Conservation (phyloP, 768 basidiomycete species). For the Mycena galericulata region DNA sequence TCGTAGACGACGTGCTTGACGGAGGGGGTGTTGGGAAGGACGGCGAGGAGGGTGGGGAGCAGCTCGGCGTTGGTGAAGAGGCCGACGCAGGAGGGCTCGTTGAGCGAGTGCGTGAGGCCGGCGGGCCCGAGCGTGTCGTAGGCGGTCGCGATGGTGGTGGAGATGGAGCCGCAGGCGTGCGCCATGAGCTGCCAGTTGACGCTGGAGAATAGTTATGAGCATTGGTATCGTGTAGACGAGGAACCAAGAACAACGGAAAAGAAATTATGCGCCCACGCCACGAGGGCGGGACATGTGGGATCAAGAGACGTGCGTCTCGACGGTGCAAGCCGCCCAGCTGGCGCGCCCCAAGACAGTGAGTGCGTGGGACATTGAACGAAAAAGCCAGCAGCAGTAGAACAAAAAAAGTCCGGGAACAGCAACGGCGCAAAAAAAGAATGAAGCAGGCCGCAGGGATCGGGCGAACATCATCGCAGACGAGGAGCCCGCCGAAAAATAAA, state of each 20-base stretch:
- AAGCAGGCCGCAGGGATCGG: too few species aligned
- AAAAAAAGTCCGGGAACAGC: too few species aligned
- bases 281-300: too few species aligned
- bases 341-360: too few species aligned
- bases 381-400: too few species aligned
- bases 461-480: too few species aligned
- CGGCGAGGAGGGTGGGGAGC: conserved; percentile 79
- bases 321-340: too few species aligned
- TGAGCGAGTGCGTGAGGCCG: conserved; percentile 91
- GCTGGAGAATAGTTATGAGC: conserved; percentile 53
- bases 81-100: conserved; percentile 57
- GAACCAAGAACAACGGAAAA: neutral
- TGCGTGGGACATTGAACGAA: too few species aligned
- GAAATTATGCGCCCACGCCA: neutral
- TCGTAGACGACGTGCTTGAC: conserved; percentile 90
- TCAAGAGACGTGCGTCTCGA: neutral
- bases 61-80: conserved; percentile 82
- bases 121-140: conserved; percentile 95
- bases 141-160: conserved; percentile 89
- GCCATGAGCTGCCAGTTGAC: conserved; percentile 91
- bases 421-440: too few species aligned
- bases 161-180: conserved; percentile 83
- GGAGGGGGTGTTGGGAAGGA: conserved; percentile 78
- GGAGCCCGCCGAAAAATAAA: too few species aligned
- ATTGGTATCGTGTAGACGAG: neutral